These are phyloP conservation scores for Gaillardinia entomophila DNA, from an alignment of 805 yeast genomes.

Conservation along the genomic window DNA sequence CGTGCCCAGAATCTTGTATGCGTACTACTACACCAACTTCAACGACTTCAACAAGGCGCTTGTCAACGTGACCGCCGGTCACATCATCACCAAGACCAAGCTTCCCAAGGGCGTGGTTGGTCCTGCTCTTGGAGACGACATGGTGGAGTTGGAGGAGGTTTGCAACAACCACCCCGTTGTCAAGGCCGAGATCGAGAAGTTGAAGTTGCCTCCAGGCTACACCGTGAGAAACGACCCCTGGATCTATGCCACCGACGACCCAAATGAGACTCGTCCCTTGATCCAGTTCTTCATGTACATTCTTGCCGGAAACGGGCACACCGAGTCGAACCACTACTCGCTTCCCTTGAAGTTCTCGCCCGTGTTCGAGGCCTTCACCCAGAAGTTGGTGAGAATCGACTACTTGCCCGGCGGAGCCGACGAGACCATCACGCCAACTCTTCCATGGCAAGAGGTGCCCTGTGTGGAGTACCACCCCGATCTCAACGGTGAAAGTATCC, in stretches of 20 bases:
- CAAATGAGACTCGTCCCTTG: slow-evolving; percentile 54
- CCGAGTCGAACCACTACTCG: slow-evolving; percentile 72
- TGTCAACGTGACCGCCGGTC: slow-evolving; percentile 58
- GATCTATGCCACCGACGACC: slow-evolving; percentile 79
- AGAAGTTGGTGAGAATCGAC: slow-evolving; percentile 64
- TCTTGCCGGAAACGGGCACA: slow-evolving; percentile 54
- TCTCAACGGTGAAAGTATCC: slow-evolving; percentile 44
- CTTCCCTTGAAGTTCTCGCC: slow-evolving; percentile 70
- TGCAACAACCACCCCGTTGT: slow-evolving; percentile 52
- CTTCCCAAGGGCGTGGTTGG: slow-evolving; percentile 63
- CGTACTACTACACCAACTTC: slow-evolving; percentile 57
- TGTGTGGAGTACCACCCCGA: slow-evolving; percentile 73
- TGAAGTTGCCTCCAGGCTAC: slow-evolving; percentile 54
- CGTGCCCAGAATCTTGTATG: slow-evolving; percentile 66
- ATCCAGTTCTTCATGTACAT: slow-evolving; percentile 74
- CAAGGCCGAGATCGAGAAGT: slow-evolving; percentile 58
- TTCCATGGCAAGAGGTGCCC: slow-evolving; percentile 55
- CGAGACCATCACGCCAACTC: slow-evolving; percentile 50
- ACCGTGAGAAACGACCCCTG: slow-evolving; percentile 68
- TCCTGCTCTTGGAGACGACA: slow-evolving; percentile 65
- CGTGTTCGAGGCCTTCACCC: slow-evolving; percentile 57
- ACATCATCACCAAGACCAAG: slow-evolving; percentile 49
- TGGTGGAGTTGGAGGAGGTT: slow-evolving; percentile 46
- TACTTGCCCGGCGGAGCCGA: slow-evolving; percentile 69
- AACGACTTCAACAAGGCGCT: slow-evolving; percentile 62